phyloP scores from a whole-genome alignment of 768 basidiomycete genomes.

The Phylloporus sp. region DNA sequence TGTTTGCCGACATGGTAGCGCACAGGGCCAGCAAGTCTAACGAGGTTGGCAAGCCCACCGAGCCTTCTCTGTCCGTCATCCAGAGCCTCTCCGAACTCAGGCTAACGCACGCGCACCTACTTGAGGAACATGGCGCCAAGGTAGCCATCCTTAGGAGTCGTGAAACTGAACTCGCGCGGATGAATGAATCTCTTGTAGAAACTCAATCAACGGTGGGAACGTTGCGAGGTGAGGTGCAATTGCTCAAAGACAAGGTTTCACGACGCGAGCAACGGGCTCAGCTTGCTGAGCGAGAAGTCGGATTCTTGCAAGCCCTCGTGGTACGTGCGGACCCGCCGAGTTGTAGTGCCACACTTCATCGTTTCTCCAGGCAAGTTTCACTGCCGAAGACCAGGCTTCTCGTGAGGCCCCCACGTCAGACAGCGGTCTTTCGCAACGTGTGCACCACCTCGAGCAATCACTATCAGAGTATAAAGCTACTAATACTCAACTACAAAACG shows the following conservation, averaged over 20 bases:
- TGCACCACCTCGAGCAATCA: conserved; percentile 52
- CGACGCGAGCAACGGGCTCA: conserved; percentile 37
- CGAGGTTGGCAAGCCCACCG: conserved; percentile 35
- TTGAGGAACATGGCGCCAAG: conserved; percentile 64
- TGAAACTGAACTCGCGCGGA: conserved; percentile 45
- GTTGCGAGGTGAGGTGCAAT: conserved; percentile 35
- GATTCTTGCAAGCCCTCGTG: conserved; percentile 63
- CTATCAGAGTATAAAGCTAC: conserved; percentile 50
- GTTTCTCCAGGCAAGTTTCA: conserved; percentile 52
- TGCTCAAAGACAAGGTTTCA: conserved; percentile 35
- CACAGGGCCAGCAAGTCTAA: conserved; percentile 37
- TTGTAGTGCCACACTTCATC: background rate
- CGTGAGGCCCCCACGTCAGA: conserved; percentile 25
- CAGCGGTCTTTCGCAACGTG: conserved; percentile 36
- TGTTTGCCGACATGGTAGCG: background rate
- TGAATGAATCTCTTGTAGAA: conserved; percentile 36
- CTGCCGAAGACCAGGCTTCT: conserved; percentile 47
- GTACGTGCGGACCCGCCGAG: conserved; percentile 36
- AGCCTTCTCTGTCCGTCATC: conserved; percentile 50
- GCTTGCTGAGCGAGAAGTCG: conserved; percentile 55
- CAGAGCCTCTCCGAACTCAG: conserved; percentile 57
- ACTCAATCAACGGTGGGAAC: conserved; percentile 29
- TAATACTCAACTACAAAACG: conserved; percentile 41
- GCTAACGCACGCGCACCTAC: conserved; percentile 53
- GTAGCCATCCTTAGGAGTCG: conserved; percentile 48